A percentile compares a stretch with the other conserved stretches of the same genome.
These are phyloP conservation scores for Solanum verrucosum DNA, from an alignment of 257 asterid species.

Conservation along the genomic window DNA sequence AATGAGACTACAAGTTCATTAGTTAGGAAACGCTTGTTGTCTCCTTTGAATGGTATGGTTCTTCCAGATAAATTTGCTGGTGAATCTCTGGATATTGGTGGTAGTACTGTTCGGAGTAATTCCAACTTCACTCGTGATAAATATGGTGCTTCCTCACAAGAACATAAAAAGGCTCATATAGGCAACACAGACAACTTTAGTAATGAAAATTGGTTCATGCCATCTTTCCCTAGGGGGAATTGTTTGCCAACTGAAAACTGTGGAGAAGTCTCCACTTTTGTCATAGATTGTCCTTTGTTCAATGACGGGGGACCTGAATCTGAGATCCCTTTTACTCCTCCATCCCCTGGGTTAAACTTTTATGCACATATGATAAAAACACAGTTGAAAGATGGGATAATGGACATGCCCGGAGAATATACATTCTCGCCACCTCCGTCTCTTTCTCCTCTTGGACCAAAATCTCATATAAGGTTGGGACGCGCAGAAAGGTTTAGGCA, in stretches of 20 bases:
- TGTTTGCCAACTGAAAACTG: conserved; percentile 20
- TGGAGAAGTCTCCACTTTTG: conserved; percentile 20
- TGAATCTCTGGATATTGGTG: conserved; percentile 40
- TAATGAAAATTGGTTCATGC: conserved; percentile 22
- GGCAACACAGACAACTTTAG: conserved; percentile 25
- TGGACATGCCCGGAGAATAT: conserved; percentile 16
- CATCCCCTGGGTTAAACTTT: conserved; percentile 16
- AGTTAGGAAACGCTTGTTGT: conserved; percentile 55
- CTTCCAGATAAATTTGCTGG: conserved; percentile 37
- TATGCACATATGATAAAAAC: conserved; percentile 16
- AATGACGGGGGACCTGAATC: conserved; percentile 13
- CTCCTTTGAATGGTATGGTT: conserved; percentile 55
- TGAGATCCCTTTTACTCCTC: conserved; percentile 13
- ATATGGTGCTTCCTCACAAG: conserved; percentile 25
- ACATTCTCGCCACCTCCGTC: conserved; percentile 39
- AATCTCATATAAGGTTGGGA: conserved; percentile 32
- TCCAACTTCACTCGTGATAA: conserved; percentile 11
- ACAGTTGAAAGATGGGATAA: conserved; percentile 15
- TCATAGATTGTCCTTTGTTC: conserved; percentile 49
- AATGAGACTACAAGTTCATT: conserved; percentile 33
- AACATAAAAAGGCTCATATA: conserved; percentile 53
- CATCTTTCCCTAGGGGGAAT: conserved; percentile 16
- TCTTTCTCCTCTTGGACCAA: conserved; percentile 85
- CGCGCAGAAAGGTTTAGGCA: conserved; percentile 14
- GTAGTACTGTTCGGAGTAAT: conserved; percentile 19